Evolutionary conservation across 2,329 filamentous ascomycete species (phyloP).

Genomic region (Colletotrichum theobromicola): DNA sequence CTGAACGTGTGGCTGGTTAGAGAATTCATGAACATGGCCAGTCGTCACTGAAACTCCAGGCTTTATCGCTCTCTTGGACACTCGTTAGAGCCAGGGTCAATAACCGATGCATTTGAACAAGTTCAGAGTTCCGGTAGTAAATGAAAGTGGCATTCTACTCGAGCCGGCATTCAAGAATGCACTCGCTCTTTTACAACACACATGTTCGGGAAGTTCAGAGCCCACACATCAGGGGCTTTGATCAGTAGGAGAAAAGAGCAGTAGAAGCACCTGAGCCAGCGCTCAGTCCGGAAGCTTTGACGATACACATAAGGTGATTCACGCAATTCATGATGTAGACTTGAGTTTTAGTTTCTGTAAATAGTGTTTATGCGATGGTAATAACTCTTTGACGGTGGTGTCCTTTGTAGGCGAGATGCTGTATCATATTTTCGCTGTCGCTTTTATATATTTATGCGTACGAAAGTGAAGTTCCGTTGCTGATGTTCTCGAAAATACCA

Average conservation of each 20-base stretch:
- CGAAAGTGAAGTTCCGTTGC: background rate
- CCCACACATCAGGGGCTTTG: no score
- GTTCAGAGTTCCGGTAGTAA: background rate
- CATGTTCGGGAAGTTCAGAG: no score
- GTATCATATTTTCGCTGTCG: background rate
- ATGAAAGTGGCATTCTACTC: background rate
- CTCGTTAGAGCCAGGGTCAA: background rate
- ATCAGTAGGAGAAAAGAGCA: no score
- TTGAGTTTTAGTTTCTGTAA: background rate
- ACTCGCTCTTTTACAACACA: no score
- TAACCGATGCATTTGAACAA: background rate
- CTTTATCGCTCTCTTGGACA: no score
- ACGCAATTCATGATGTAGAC: background rate
- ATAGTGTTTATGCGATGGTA: background rate
- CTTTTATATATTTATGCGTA: background rate
- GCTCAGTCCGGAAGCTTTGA: no score
- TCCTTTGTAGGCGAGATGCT: background rate
- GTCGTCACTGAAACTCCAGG: background rate
- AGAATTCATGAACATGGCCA: background rate
- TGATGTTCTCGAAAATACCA: background rate
- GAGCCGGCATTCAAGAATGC: background rate
- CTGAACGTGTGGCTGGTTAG: background rate
- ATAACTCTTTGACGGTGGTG: background rate
- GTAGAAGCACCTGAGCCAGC: no score
- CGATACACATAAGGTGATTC: background rate